Base-by-base conservation (phyloP, 768 basidiomycete species). In the Lentinus brumalis region DNA sequence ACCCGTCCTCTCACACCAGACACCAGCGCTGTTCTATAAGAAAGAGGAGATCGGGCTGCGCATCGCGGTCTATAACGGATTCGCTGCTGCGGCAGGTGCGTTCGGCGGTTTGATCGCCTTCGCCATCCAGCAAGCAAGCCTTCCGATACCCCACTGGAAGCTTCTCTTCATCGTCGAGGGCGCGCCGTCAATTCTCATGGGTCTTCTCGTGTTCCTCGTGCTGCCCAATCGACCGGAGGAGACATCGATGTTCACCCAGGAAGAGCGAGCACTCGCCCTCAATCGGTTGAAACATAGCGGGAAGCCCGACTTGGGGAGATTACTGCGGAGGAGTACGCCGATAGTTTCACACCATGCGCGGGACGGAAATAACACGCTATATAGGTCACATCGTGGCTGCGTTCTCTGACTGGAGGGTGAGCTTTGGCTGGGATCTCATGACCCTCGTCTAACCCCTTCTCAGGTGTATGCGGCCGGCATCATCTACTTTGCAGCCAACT, bases 21-120 rank as follows among this genome's bases (percentile, higher is more conserved):
- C 46, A 8, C 6, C 46, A 92, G 90, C 90, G 0, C 80, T 89
- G 57, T 92, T 88, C 69, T 92, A 92, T 67, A 92, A 89, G 1
- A 88, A 84, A 67, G 66, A 77, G 4, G 91, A 92, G 69, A 80
- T 92, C 66, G 91, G 91, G 32, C 73, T 89, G 50, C 83, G 91
- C 52, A 83, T 87, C 81, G 89, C 88, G 1, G 84, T 90, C 67
- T 92, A 90, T 87, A 92, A 92, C 60, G 88, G 88, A 9, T 93
- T 91, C 68, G 90, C 91, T 5, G 90, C 92, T 4, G 83, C 91
- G 6, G 88, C 91, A 4, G 91, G 91, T 26, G 92, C 91, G 5
- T 92, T 93, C 61, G 91, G 90, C 12, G 91, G 91, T n/a, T 75
- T 92, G 45, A 83, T 93, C 41, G 91, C 92, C 3, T 93, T 88